Base-by-base conservation (phyloP, 1,284 basidiomycete genomes). In the Melampsora americana region DNA sequence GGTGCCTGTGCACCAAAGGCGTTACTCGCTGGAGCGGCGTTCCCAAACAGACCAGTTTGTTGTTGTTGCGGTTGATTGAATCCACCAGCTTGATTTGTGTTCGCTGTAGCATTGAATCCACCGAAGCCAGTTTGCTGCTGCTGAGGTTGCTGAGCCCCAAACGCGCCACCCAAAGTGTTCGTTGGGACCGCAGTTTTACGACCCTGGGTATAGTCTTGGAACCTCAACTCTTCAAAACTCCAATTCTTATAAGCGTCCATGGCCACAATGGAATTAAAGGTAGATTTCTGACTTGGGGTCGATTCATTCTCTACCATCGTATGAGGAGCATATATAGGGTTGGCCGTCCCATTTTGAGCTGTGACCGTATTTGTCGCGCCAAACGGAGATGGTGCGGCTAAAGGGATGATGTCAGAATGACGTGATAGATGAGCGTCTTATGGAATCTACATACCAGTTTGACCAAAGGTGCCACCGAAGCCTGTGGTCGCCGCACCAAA, bases 161-260 rank as follows among this genome's bases (percentile, higher is more conserved):
- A 69, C 4, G 56, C 73, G 12, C 65, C n/a, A 26, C n/a, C 39
- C n/a, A 56, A 20, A 42, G 66, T 64, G 30, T 68, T 69, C 1
- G 66, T 42, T 44, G 73, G 66, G n/a, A 76, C 48, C 16, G 66
- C 73, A 42, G 66, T 69, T 65, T 76, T 76, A 28, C 73, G 53
- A 42, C 73, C 73, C 60, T 69, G 73, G 44, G 53, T 14, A 42
- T 76, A 76, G 53, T 76, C 73, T 56, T 76, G 73, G 26, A 76
- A 69, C 14, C 73, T 66, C 18, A 76, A 66, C 59, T 76, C 73
- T 42, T 76, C 73, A 65, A 76, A 76, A 30, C 66, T 69, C 23
- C 61, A 68, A 59, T 64, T 76, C 61, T 76, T 76, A 59, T 76
- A 76, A 48, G 73, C 66, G 44, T 76, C 73, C 73, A 76, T 76